Evolutionary conservation across 2,329 filamentous ascomycete genomes (phyloP).

Genomic region (Aspergillus piperis): DNA sequence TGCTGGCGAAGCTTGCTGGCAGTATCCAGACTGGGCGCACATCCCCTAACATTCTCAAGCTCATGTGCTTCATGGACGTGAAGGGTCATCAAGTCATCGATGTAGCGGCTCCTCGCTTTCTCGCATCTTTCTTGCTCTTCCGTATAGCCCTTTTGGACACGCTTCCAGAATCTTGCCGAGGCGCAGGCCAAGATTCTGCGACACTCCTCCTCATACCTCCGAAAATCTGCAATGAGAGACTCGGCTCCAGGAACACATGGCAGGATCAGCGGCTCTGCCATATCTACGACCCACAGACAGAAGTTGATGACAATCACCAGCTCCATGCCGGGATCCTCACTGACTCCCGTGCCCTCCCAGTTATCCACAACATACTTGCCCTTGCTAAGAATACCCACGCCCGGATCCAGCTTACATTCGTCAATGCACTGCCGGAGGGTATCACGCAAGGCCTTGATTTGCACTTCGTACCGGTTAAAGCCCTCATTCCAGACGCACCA

Average conservation of each 20-base stretch:
- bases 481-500: constrained; percentile 31
- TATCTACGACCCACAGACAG: constrained; percentile 34
- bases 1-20: constrained; percentile 22
- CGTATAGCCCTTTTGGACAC: constrained; percentile 19
- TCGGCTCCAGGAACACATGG: constrained; percentile 8
- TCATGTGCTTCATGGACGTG: constrained; percentile 20
- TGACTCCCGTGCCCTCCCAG: constrained; percentile 14
- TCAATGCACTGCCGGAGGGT: constrained; percentile 26
- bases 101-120: constrained; percentile 19
- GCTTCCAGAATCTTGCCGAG: constrained; percentile 34
- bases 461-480: constrained; percentile 24
- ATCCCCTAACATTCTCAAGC: constrained; percentile 16
- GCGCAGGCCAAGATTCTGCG: constrained; percentile 29
- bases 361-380: constrained; percentile 16
- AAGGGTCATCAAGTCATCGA: constrained; percentile 27
- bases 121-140: constrained; percentile 17
- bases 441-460: constrained; percentile 24
- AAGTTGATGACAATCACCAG: constrained; percentile 33
- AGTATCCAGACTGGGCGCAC: constrained; percentile 23
- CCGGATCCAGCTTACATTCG: constrained; percentile 17
- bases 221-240: constrained; percentile 16
- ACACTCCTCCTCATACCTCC: constrained; percentile 24
- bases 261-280: constrained; percentile 24
- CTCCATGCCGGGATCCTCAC: constrained; percentile 35
- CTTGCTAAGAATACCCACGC: constrained; percentile 28